Evolutionary conservation across 345 rosid species (phyloP).

Genomic region (Boechera retrofracta): DNA sequence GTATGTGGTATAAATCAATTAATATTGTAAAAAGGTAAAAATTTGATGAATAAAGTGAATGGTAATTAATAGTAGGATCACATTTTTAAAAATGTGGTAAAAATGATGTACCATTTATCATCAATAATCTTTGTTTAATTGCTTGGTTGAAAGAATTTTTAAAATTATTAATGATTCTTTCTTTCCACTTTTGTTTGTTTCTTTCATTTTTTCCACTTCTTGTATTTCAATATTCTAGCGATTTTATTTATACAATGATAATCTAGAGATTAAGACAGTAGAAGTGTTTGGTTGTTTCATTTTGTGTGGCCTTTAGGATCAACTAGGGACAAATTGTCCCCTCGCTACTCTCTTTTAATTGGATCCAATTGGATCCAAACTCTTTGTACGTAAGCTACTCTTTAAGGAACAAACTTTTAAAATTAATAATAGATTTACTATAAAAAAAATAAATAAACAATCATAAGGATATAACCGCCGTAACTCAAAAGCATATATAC

Average conservation of each 20-base stretch:
- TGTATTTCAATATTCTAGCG: slow-evolving; percentile 2
- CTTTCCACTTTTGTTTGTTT: too few relatives aligned
- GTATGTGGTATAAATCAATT: too few relatives aligned
- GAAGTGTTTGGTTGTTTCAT: slow-evolving; percentile 31
- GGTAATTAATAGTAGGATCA: too few relatives aligned
- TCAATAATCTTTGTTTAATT: too few relatives aligned
- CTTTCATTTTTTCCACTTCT: slow-evolving; percentile 6
- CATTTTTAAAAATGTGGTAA: too few relatives aligned
- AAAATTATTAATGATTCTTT: too few relatives aligned
- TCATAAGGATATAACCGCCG: slow-evolving; percentile 6
- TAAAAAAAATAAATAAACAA: background rate
- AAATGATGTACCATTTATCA: too few relatives aligned
- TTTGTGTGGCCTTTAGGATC: slow-evolving; percentile 38
- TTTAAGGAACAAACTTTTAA: slow-evolving; percentile 12
- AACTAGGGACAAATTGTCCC: slow-evolving; percentile 40
- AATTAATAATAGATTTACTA: background rate
- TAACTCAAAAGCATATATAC: slow-evolving; percentile 13
- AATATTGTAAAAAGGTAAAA: too few relatives aligned
- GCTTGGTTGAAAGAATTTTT: too few relatives aligned
- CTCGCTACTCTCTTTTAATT: slow-evolving; percentile 25
- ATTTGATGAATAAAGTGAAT: too few relatives aligned
- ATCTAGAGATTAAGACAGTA: slow-evolving; percentile 14
- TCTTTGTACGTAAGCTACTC: slow-evolving; percentile 31
- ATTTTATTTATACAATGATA: background rate
- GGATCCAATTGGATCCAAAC: slow-evolving; percentile 42